Percentiles rank a stretch among this genome's conserved stretches.
Evolutionary conservation across 1,139 yeast species (phyloP).

Genomic region (Scheffersomyces segobiensis): DNA sequence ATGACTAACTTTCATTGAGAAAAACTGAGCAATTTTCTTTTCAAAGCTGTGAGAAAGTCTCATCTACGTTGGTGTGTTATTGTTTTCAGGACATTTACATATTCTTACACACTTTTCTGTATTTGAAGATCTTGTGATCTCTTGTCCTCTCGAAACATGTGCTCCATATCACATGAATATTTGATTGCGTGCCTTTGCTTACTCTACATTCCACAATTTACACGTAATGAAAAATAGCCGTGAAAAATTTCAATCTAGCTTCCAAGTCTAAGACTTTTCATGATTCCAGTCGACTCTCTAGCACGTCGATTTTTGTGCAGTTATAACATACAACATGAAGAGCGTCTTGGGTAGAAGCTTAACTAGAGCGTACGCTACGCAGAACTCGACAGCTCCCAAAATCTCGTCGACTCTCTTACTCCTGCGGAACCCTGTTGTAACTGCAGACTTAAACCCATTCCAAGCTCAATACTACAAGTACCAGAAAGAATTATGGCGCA

Average conservation of each 20-base stretch:
- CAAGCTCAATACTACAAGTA: slow-evolving; percentile 78
- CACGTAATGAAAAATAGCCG: background rate
- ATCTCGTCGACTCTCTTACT: slow-evolving; percentile 52
- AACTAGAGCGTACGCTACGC: slow-evolving; percentile 11
- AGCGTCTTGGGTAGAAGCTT: slow-evolving; percentile 10
- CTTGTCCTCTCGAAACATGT: background rate
- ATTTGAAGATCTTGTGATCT: background rate
- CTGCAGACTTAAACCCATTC: slow-evolving; percentile 71
- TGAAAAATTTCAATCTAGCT: background rate
- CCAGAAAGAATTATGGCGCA: slow-evolving; percentile 81
- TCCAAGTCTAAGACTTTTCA: background rate
- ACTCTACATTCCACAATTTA: background rate
- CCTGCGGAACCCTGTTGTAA: slow-evolving; percentile 80
- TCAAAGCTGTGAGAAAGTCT: too few species aligned
- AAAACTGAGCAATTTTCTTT: background rate
- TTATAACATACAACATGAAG: slow-evolving; percentile 5
- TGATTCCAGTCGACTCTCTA: background rate
- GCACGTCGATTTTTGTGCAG: background rate
- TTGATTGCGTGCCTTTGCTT: background rate
- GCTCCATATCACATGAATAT: background rate
- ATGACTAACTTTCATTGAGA: too few species aligned
- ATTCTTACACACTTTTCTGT: too few species aligned
- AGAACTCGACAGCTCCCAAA: slow-evolving; percentile 3
- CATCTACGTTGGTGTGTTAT: background rate
- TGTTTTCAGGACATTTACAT: too few species aligned